Conservation (phyloP, 495 filamentous ascomycete species). For the Hypoxylon fragiforme region DNA sequence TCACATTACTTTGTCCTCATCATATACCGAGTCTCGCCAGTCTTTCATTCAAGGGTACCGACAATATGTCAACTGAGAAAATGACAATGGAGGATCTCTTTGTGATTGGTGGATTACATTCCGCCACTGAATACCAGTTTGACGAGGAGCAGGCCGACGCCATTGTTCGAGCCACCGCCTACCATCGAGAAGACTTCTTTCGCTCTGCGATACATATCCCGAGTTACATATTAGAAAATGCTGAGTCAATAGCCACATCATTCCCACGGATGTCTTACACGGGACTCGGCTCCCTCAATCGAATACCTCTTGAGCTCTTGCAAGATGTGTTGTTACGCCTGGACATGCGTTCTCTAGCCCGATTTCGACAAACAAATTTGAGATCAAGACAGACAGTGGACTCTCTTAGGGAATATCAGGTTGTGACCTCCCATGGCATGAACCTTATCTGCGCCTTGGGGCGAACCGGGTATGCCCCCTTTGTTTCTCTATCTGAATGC, state of each 20-base stretch:
- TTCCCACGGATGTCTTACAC: constrained; percentile 35
- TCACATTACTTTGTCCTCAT: too few species aligned
- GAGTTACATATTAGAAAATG: constrained; percentile 29
- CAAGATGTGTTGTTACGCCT: constrained; percentile 38
- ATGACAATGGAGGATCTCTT: too few species aligned
- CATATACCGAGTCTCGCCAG: too few species aligned
- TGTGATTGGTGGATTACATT: too few species aligned
- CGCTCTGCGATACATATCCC: constrained; percentile 44
- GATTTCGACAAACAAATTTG: constrained; percentile 45
- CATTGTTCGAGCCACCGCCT: constrained; percentile 32
- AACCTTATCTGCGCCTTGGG: constrained; percentile 47
- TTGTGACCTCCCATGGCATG: constrained; percentile 40
- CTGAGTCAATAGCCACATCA: constrained; percentile 39
- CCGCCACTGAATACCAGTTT: constrained; percentile 31
- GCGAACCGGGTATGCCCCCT: constrained; percentile 41
- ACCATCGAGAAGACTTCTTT: constrained; percentile 42
- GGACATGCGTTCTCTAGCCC: constrained; percentile 46
- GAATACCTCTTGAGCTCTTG: constrained; percentile 45
- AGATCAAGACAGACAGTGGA: constrained; percentile 41
- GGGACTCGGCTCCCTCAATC: constrained; percentile 40
- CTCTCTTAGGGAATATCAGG: constrained; percentile 41
- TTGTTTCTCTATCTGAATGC: constrained; percentile 41
- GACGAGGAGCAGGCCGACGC: constrained; percentile 29
- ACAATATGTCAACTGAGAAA: too few species aligned
- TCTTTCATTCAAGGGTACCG: too few species aligned